A percentile compares a stretch with the other conserved stretches of the same genome.
Evolutionary conservation across 1,139 yeast genomes (phyloP).

Genomic region (Eremothecium gossypii): DNA sequence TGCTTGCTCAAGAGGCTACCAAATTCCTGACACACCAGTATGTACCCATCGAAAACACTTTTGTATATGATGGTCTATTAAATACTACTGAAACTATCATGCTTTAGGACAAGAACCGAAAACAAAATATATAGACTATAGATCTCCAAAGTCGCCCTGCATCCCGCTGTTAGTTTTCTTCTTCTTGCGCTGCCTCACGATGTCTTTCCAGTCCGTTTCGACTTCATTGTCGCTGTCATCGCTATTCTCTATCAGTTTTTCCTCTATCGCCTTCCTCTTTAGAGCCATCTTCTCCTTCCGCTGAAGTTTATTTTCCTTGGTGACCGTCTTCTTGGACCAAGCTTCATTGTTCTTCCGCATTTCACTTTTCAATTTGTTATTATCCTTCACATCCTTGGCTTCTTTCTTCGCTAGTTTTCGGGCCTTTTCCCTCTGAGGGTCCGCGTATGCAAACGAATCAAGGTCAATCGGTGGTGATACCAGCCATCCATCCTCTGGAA

Average conservation of each 20-base stretch:
- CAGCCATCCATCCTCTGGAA: conserved; percentile 57
- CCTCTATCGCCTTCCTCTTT: conserved; percentile 55
- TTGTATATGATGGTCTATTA: conserved; percentile 58
- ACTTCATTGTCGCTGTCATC: conserved; percentile 44
- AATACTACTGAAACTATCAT: conserved; percentile 44
- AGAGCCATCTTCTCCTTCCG: conserved; percentile 57
- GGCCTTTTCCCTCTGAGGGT: conserved; percentile 51
- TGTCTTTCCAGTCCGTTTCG: conserved; percentile 80
- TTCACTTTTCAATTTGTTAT: conserved; percentile 40
- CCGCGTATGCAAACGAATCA: conserved; percentile 58
- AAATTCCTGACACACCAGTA: conserved; percentile 65
- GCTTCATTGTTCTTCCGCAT: conserved; percentile 52
- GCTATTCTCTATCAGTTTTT: conserved; percentile 40
- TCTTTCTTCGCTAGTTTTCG: conserved; percentile 52
- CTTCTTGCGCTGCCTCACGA: conserved; percentile 57
- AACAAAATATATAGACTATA: conserved; percentile 32
- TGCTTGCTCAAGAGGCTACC: conserved; percentile 67
- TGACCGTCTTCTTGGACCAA: conserved; percentile 67
- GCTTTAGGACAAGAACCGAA: conserved; percentile 24
- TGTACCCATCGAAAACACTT: conserved; percentile 57
- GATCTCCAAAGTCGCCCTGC: conserved; percentile 65
- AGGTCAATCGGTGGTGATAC: conserved; percentile 47
- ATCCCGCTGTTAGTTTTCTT: conserved; percentile 35
- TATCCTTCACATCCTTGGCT: conserved; percentile 34
- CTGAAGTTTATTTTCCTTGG: conserved; percentile 54